A percentile compares a stretch with the other conserved stretches of the same genome.
Conservation (phyloP, 306 rosid species). For the Ammopiptanthus mongolicus region DNA sequence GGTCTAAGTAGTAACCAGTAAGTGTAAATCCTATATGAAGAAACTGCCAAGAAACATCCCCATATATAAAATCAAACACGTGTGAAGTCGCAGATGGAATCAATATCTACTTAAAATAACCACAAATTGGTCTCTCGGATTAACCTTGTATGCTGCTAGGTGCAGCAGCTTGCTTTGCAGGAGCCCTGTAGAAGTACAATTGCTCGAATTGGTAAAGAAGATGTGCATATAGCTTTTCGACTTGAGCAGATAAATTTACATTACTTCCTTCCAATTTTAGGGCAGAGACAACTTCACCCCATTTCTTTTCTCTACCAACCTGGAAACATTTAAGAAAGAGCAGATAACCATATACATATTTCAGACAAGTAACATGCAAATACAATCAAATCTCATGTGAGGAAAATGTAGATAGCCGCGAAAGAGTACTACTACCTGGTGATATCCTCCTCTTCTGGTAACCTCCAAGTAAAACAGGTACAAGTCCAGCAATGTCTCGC, state of each 20-base stretch:
- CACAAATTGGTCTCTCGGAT: neutral
- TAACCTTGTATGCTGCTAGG: slow-evolving; percentile 16
- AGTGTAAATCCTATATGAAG: neutral
- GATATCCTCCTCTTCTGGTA: slow-evolving; percentile 44
- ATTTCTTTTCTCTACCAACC: slow-evolving; percentile 36
- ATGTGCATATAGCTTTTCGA: slow-evolving; percentile 30
- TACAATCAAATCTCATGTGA: neutral
- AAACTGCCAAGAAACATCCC: slow-evolving; percentile 4
- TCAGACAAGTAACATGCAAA: neutral
- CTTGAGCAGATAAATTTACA: slow-evolving; percentile 23
- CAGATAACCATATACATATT: neutral
- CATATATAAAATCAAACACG: neutral
- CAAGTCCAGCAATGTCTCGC: slow-evolving; percentile 34
- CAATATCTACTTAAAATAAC: neutral
- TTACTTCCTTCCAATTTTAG: slow-evolving; percentile 32
- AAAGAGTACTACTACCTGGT: slow-evolving; percentile 26
- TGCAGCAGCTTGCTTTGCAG: slow-evolving; percentile 11
- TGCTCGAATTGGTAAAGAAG: slow-evolving; percentile 37
- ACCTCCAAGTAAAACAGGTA: slow-evolving; percentile 44
- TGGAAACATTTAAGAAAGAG: slow-evolving; percentile 13
- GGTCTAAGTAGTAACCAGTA: neutral
- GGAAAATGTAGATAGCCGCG: neutral
- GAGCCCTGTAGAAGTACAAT: slow-evolving; percentile 31
- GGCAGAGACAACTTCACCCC: slow-evolving; percentile 39
- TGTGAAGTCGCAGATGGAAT: neutral